A percentile compares a stretch with the other conserved stretches of the same genome.
Evolutionary conservation across 108 stramenopile species (phyloP).

Genomic region (Skeletonema potamos): DNA sequence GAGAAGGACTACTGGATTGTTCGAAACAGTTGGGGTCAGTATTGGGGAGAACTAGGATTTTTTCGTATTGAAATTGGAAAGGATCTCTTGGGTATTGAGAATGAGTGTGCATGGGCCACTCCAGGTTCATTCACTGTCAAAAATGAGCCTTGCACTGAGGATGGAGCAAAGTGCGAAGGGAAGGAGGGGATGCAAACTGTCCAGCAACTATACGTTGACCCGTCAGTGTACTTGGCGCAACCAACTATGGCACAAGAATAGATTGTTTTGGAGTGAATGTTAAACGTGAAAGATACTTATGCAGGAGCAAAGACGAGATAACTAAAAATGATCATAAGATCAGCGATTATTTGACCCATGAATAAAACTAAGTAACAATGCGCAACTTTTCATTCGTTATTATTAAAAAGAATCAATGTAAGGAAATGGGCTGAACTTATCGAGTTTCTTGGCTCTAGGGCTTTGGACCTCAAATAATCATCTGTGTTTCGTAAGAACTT

Average conservation of each 20-base stretch:
- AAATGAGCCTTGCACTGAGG: slow-evolving; percentile 58
- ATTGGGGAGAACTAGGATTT: slow-evolving; percentile 71
- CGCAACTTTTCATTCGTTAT: too few species aligned
- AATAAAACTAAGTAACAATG: too few species aligned
- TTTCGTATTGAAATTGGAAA: slow-evolving; percentile 67
- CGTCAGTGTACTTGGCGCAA: slow-evolving; percentile 14
- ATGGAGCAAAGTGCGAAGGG: slow-evolving; percentile 53
- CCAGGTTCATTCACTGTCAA: slow-evolving; percentile 56
- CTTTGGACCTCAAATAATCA: too few species aligned
- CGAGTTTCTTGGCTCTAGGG: too few species aligned
- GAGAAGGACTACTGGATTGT: slow-evolving; percentile 84
- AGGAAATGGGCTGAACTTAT: too few species aligned
- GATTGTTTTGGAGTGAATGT: background rate
- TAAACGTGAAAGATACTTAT: too few species aligned
- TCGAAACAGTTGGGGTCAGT: slow-evolving; percentile 72
- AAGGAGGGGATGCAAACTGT: background rate
- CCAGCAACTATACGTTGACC: slow-evolving; percentile 14
- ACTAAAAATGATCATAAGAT: too few species aligned
- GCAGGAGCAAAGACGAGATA: too few species aligned
- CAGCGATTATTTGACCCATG: too few species aligned
- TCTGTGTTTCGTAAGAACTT: too few species aligned
- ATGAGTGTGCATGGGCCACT: slow-evolving; percentile 72
- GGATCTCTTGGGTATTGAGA: slow-evolving; percentile 77
- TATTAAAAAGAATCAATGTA: too few species aligned
- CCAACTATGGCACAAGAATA: slow-evolving; percentile 6